Evolutionary conservation across 768 basidiomycete species (phyloP), one percentile per base, ranked within the genome.

Genomic region (Tricholoma hemisulphureum): DNA sequence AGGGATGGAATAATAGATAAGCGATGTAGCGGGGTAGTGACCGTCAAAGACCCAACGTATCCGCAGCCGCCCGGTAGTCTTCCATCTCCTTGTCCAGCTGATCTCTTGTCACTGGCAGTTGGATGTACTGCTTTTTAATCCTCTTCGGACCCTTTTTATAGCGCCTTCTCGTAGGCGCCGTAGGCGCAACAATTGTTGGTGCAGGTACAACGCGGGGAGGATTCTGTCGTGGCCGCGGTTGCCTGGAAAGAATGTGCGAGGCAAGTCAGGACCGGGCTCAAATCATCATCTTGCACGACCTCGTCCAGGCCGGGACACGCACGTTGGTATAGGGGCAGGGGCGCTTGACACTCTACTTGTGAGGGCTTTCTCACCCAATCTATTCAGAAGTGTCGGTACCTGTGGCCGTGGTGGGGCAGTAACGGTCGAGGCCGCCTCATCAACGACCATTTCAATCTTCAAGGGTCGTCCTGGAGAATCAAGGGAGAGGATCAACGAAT

Each of bases 71-170:
- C 51, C 80, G 80, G 61, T 91, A 92, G 50, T 87, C 86, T 56
- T 92, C 90, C 87, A 92, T 91, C 69, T 92, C 89, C 67, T 81
- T 78, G 68, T 92, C 89, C 21, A 92, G 77, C 58, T 91, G 82
- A 24, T 79, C 84, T 6, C 74, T 66, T 0, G 87, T 82, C 13
- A n/a, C n/a, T n/a, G n/a, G n/a, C n/a, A 69, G 60, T 3, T 70
- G 57, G 49, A 58, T 57, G 28, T 63, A 53, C 60, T 62, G 63
- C 70, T 91, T 91, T 65, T 89, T 89, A 41, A 89, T 67, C 35
- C 90, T 82, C 64, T 83, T 85, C 0, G 90, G 87, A 0, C 90
- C 90, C 64, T 91, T 92, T 75, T 87, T 90, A 37, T 75, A 71
- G 26, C 84, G 82, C 16, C 75, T 65, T 31, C 77, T 73, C 46